These are phyloP conservation scores for Malbranchea cinnamomea DNA, from an alignment of 2,329 filamentous ascomycete genomes.

Conservation along the genomic window DNA sequence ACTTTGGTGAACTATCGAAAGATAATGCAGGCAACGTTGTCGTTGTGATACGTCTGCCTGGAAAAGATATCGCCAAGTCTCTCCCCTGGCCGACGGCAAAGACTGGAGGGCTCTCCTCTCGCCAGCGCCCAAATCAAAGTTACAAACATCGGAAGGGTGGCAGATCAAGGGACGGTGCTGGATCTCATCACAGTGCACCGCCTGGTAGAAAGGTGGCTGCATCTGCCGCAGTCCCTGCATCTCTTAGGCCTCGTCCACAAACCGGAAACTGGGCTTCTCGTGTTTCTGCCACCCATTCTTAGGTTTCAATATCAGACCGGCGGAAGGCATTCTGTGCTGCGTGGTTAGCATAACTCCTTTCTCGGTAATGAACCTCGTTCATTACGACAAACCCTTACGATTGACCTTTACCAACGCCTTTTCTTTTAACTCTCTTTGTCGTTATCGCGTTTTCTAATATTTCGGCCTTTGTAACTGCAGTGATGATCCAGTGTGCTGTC, in stretches of 20 bases:
- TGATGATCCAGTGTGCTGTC: too few relatives aligned
- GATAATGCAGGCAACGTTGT: conserved; percentile 23
- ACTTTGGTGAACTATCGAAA: conserved; percentile 25
- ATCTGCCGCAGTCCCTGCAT: conserved; percentile 3
- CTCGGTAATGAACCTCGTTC: too few relatives aligned
- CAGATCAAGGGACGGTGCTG: conserved; percentile 26
- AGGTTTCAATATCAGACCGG: too few relatives aligned
- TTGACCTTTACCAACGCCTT: too few relatives aligned
- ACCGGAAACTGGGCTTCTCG: conserved; percentile 6
- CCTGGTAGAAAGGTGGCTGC: conserved; percentile 7
- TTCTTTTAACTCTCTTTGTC: too few relatives aligned
- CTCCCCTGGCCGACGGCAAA: conserved; percentile 26
- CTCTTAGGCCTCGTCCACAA: conserved; percentile 1
- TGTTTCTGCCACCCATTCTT: conserved; percentile 5
- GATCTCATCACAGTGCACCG: conserved; percentile 21
- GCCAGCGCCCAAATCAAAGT: conserved; percentile 13
- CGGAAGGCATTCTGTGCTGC: too few relatives aligned
- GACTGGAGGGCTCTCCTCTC: conserved; percentile 12
- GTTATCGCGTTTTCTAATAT: too few relatives aligned
- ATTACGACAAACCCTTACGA: too few relatives aligned
- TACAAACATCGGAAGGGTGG: conserved; percentile 18
- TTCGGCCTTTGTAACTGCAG: too few relatives aligned
- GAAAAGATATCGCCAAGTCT: conserved; percentile 28
- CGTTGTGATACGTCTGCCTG: conserved; percentile 34
- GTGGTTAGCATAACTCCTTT: too few relatives aligned